Percentiles rank a stretch among this genome's conserved stretches.
These are phyloP conservation scores for Aspergillus homomorphus DNA, from an alignment of 495 filamentous ascomycete species.

Conservation along the genomic window DNA sequence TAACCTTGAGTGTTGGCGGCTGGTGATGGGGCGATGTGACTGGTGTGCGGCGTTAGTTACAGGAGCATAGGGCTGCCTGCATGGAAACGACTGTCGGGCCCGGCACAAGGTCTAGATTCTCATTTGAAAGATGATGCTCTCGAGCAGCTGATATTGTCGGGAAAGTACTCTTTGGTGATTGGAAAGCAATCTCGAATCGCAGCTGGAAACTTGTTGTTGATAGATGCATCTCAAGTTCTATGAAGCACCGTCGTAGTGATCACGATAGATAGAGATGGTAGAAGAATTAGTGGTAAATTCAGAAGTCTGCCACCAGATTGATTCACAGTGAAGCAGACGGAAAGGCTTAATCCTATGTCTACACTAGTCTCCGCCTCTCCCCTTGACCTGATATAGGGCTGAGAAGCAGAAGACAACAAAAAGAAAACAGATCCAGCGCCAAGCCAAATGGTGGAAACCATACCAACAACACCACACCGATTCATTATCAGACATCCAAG, in stretches of 20 bases:
- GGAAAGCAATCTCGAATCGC: too few relatives aligned
- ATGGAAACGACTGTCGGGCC: too few relatives aligned
- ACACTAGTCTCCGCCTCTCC: background rate
- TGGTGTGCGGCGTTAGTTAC: too few relatives aligned
- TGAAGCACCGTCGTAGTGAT: background rate
- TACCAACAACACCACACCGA: background rate
- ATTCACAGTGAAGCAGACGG: background rate
- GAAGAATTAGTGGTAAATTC: background rate
- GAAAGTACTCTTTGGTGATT: too few relatives aligned
- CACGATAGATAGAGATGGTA: background rate
- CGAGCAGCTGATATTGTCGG: background rate
- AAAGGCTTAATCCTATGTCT: background rate
- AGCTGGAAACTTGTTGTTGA: too few relatives aligned
- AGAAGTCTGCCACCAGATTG: background rate
- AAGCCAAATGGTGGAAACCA: slow-evolving; percentile 4
- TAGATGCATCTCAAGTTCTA: background rate
- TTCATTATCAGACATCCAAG: background rate
- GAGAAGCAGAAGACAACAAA: background rate
- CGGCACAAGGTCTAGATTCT: too few relatives aligned
- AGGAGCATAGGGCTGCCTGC: too few relatives aligned
- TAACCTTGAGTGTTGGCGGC: too few relatives aligned
- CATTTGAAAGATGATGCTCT: too few relatives aligned
- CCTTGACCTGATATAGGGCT: background rate
- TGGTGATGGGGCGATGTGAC: too few relatives aligned
- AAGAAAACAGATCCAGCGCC: slow-evolving; percentile 3